Percentiles rank a stretch among this genome's conserved stretches.
These are phyloP conservation scores for Berkeleyomyces basicola DNA, from an alignment of 2,329 filamentous ascomycete species.

Conservation along the genomic window DNA sequence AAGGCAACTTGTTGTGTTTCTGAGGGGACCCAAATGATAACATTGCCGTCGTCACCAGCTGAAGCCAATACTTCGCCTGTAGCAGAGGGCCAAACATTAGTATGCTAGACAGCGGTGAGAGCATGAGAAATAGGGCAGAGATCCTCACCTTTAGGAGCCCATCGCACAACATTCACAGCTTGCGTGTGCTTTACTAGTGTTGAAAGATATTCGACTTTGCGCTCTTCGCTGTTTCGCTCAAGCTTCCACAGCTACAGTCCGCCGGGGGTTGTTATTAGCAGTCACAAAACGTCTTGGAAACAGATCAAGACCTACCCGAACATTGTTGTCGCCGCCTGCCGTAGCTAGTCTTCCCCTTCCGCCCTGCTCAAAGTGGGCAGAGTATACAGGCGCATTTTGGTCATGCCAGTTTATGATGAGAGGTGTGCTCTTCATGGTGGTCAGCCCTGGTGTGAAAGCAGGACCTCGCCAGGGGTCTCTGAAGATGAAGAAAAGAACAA, in stretches of 20 bases:
- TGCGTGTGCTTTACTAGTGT: conserved; percentile 89
- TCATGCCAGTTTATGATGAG: conserved; percentile 98
- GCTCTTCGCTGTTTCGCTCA: conserved; percentile 66
- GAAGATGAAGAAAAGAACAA: background rate
- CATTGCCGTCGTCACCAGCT: conserved; percentile 92
- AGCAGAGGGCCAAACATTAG: conserved; percentile 2
- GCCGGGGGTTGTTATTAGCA: background rate
- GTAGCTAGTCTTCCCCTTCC: conserved; percentile 87
- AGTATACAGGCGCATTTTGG: conserved; percentile 92
- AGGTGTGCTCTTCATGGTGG: conserved; percentile 82
- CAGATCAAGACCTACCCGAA: conserved; percentile 48
- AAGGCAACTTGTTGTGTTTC: conserved; percentile 54
- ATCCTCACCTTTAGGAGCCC: conserved; percentile 70
- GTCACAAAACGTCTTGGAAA: background rate
- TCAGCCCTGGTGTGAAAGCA: no score
- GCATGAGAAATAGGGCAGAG: background rate
- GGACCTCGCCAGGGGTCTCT: no score
- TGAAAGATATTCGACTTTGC: conserved; percentile 79
- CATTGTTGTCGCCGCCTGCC: conserved; percentile 89
- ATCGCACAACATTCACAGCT: conserved; percentile 93
- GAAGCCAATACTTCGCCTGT: conserved; percentile 83
- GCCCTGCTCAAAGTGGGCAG: conserved; percentile 85
- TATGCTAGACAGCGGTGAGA: conserved; percentile 1
- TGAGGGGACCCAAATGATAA: conserved; percentile 87
- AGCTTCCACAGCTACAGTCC: conserved; percentile 61